Evolutionary conservation across 139 green algal species (phyloP).

Genomic region (Haematococcus lacustris): DNA sequence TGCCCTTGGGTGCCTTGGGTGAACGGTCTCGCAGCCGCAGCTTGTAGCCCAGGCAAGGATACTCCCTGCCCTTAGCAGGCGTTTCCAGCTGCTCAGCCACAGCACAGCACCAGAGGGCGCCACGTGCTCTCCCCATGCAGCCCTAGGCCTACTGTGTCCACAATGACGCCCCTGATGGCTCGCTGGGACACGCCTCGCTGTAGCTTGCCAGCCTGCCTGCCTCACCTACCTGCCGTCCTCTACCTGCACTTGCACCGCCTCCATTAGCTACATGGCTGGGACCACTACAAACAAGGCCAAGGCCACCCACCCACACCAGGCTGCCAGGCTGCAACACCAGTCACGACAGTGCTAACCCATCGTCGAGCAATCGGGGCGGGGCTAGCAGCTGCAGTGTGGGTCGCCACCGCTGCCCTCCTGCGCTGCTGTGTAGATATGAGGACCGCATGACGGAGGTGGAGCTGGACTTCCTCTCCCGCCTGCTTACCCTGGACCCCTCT

Average conservation of each 20-base stretch:
- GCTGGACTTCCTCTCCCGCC: constrained; percentile 31
- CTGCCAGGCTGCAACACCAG: background rate
- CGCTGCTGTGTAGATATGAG: constrained; percentile 15
- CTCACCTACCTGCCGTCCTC: too few relatives aligned
- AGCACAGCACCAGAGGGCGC: background rate
- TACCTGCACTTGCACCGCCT: background rate
- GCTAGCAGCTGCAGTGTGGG: background rate
- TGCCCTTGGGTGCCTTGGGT: background rate
- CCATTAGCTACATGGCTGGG: background rate
- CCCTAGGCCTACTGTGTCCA: too few relatives aligned
- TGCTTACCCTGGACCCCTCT: constrained; percentile 50
- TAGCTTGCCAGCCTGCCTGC: too few relatives aligned
- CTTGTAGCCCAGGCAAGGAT: too few relatives aligned
- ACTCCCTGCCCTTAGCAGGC: too few relatives aligned
- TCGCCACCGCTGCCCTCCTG: background rate
- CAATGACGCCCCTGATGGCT: too few relatives aligned
- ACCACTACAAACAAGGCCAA: background rate
- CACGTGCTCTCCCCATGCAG: too few relatives aligned
- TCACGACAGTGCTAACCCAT: background rate
- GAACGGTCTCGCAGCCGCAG: background rate
- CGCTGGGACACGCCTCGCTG: too few relatives aligned
- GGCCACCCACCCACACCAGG: too few relatives aligned
- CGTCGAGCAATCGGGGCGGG: background rate
- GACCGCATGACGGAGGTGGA: constrained; percentile 34
- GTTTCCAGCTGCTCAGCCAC: background rate